A percentile compares a stretch with the other conserved stretches of the same genome.
phyloP scores from a whole-genome alignment of 306 rosid species.

The Pterocarpus santalinus region DNA sequence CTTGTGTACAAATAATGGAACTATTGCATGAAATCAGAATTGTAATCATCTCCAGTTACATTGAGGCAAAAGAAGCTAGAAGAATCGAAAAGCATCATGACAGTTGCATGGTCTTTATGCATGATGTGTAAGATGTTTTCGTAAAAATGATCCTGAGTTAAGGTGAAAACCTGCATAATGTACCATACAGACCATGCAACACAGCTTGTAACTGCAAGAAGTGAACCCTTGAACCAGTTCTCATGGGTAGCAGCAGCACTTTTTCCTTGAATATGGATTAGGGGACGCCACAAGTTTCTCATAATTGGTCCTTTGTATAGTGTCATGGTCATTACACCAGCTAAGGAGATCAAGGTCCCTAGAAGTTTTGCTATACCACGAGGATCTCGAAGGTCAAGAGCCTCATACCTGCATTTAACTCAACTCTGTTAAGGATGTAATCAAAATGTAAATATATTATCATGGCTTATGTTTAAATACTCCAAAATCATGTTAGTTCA shows the following conservation, averaged over 20 bases:
- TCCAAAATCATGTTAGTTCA: neutral
- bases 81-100: neutral
- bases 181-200: slow-evolving; percentile 79
- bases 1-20: too few relatives aligned
- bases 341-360: slow-evolving; percentile 74
- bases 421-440: slow-evolving; percentile 6
- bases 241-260: slow-evolving; percentile 49
- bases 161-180: slow-evolving; percentile 80
- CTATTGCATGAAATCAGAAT: too few relatives aligned
- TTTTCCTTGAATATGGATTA: slow-evolving; percentile 59
- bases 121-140: neutral
- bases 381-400: slow-evolving; percentile 57
- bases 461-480: neutral
- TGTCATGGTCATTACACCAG: slow-evolving; percentile 84
- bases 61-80: too few relatives aligned
- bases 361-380: slow-evolving; percentile 72
- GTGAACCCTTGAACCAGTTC: slow-evolving; percentile 81
- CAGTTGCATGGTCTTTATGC: neutral
- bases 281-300: slow-evolving; percentile 64
- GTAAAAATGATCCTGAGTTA: neutral
- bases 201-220: slow-evolving; percentile 76
- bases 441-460: neutral
- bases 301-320: slow-evolving; percentile 74
- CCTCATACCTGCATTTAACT: slow-evolving; percentile 62
- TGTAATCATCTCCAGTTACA: too few relatives aligned